phyloP scores from a whole-genome alignment of 371 early-diverging fungal species.

The Mucor irregularis region DNA sequence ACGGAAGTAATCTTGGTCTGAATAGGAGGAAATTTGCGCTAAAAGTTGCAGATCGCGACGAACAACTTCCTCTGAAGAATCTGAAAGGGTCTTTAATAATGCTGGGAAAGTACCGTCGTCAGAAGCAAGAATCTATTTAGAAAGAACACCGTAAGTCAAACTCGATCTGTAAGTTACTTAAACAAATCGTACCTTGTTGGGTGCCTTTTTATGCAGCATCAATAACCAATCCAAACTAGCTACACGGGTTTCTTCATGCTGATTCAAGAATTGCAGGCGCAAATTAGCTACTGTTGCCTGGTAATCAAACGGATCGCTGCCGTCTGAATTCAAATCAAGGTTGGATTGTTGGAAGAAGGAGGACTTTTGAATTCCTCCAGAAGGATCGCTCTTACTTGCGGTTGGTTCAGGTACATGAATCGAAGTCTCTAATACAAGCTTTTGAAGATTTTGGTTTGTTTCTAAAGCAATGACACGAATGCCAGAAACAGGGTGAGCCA shows the following conservation, averaged over 20 bases:
- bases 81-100: constrained; percentile 82
- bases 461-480: constrained; percentile 75
- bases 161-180: constrained; percentile 8
- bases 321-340: not conserved
- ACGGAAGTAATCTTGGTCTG: constrained; percentile 77
- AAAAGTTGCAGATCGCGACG: constrained; percentile 86
- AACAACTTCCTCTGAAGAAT: constrained; percentile 89
- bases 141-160: not conserved
- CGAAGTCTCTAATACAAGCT: constrained; percentile 64
- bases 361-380: constrained; percentile 10
- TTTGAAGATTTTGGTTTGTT: constrained; percentile 71
- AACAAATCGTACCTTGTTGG: constrained; percentile 51
- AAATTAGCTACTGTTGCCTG: constrained; percentile 74
- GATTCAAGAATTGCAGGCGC: constrained; percentile 76
- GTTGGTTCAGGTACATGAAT: constrained; percentile 26
- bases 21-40: constrained; percentile 86
- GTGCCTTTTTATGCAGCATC: constrained; percentile 89
- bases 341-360: constrained; percentile 3
- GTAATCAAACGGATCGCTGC: constrained; percentile 71
- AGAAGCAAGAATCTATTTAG: constrained; percentile 60
- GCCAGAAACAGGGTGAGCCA: constrained; percentile 70
- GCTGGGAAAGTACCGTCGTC: constrained; percentile 83
- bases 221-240: constrained; percentile 90
- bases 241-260: constrained; percentile 85
- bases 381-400: constrained; percentile 28